Percentiles rank a stretch among this genome's conserved stretches.
Conservation (phyloP, 805 yeast genomes). For the Debaryomyces hansenii region DNA sequence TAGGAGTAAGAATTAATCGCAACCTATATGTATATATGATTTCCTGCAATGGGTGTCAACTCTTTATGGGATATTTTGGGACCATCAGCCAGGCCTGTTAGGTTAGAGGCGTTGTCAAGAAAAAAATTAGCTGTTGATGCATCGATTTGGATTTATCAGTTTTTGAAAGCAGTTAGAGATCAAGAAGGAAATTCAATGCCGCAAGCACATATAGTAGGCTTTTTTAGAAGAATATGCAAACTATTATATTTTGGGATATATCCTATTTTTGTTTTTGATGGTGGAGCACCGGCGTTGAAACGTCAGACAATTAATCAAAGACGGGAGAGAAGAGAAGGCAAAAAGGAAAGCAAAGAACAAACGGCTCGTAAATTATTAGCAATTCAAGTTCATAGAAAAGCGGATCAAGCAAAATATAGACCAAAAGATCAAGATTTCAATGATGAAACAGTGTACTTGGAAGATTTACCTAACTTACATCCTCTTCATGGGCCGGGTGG, state of each 20-base stretch:
- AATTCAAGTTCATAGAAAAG: constrained; percentile 65
- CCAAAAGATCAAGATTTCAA: constrained; percentile 2
- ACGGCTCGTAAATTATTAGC: constrained; percentile 84
- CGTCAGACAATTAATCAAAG: constrained; percentile 74
- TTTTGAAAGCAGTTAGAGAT: constrained; percentile 91
- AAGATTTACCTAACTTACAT: constrained; percentile 25
- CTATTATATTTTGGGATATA: constrained; percentile 79
- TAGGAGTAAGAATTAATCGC: neutral
- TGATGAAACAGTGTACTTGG: constrained; percentile 17
- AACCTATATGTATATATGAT: neutral
- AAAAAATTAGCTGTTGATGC: constrained; percentile 93
- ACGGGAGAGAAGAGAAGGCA: constrained; percentile 70
- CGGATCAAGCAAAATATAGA: constrained; percentile 24
- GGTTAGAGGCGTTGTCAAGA: constrained; percentile 79
- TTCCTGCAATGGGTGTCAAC: constrained; percentile 81
- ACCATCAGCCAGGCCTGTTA: constrained; percentile 87
- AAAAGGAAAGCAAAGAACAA: constrained; percentile 63
- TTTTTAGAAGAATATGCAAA: constrained; percentile 90
- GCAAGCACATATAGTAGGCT: constrained; percentile 91
- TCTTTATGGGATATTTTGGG: constrained; percentile 91
- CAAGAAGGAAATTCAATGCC: constrained; percentile 72
- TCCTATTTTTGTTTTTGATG: constrained; percentile 94
- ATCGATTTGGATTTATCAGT: constrained; percentile 97
- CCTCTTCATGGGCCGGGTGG: constrained; percentile 7
- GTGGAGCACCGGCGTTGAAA: constrained; percentile 87